Evolutionary conservation across 768 basidiomycete genomes (phyloP).

Genomic region (Obba rivulosa): DNA sequence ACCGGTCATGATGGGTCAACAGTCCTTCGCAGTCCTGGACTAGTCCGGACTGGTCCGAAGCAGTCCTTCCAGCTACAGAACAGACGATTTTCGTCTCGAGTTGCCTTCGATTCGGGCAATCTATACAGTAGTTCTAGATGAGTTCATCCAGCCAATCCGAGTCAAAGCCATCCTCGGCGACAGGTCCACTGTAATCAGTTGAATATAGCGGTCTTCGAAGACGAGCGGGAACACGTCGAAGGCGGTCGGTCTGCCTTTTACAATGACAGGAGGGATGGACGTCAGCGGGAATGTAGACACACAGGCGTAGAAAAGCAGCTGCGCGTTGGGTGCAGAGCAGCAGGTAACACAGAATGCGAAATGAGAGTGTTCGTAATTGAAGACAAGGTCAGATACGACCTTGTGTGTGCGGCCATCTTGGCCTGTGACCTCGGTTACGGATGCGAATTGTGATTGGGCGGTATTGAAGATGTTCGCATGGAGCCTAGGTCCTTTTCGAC

Average conservation of each 20-base stretch:
- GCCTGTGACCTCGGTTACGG: slow-evolving; percentile 38
- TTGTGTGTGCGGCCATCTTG: slow-evolving; percentile 29
- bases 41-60: too few relatives aligned
- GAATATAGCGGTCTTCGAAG: slow-evolving; percentile 76
- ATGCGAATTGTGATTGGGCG: slow-evolving; percentile 54
- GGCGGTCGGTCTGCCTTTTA: slow-evolving; percentile 46
- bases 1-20: too few relatives aligned
- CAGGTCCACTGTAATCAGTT: too few relatives aligned
- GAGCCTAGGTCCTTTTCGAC: slow-evolving; percentile 43
- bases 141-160: too few relatives aligned
- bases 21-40: too few relatives aligned
- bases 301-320: slow-evolving; percentile 68
- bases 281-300: slow-evolving; percentile 53
- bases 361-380: slow-evolving; percentile 59
- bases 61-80: too few relatives aligned
- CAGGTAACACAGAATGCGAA: slow-evolving; percentile 82
- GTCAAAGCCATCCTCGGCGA: too few relatives aligned
- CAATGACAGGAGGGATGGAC: slow-evolving; percentile 48
- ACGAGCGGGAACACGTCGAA: slow-evolving; percentile 64
- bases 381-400: slow-evolving; percentile 54
- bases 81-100: too few relatives aligned
- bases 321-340: slow-evolving; percentile 45
- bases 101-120: too few relatives aligned
- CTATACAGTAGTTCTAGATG: too few relatives aligned
- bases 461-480: slow-evolving; percentile 66